Evolutionary conservation across 495 filamentous ascomycete species (phyloP).

Genomic region (Xylaria longipes): DNA sequence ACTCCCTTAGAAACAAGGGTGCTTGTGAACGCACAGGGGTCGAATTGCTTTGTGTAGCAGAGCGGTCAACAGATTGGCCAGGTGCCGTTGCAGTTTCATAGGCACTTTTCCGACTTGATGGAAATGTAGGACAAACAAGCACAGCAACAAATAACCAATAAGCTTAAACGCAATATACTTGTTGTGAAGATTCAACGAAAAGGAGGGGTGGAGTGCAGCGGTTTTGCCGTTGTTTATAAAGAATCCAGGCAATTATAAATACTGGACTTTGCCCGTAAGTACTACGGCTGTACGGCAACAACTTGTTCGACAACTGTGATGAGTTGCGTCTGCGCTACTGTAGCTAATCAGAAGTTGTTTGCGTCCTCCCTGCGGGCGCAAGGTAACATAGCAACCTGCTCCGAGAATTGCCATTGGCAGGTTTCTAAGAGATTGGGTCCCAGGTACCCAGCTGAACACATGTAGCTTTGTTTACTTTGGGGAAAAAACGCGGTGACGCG

Average conservation of each 20-base stretch:
- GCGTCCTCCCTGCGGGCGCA: not conserved
- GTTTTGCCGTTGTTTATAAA: conserved; percentile 7
- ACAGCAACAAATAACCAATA: not conserved
- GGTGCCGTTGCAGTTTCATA: not conserved
- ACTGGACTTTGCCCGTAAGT: not conserved
- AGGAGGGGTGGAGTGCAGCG: not conserved
- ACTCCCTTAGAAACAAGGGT: not conserved
- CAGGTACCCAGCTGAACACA: not conserved
- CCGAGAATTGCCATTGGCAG: conserved; percentile 6
- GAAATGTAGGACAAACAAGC: not conserved
- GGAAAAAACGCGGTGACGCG: conserved; percentile 13
- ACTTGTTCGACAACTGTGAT: conserved; percentile 3
- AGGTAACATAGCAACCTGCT: conserved; percentile 13
- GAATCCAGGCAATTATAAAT: conserved; percentile 2
- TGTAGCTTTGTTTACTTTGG: conserved; percentile 19
- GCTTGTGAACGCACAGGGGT: not conserved
- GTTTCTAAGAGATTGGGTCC: not conserved
- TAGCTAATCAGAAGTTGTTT: not conserved
- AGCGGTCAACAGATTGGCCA: conserved; percentile 5
- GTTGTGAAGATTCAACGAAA: not conserved
- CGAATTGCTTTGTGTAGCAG: conserved; percentile 8
- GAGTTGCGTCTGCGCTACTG: conserved; percentile 4
- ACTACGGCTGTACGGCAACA: not conserved
- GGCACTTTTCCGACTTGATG: not conserved
- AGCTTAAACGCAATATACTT: not conserved